Evolutionary conservation across 139 green algal species (phyloP).

Genomic region (Marvania coccoides): DNA sequence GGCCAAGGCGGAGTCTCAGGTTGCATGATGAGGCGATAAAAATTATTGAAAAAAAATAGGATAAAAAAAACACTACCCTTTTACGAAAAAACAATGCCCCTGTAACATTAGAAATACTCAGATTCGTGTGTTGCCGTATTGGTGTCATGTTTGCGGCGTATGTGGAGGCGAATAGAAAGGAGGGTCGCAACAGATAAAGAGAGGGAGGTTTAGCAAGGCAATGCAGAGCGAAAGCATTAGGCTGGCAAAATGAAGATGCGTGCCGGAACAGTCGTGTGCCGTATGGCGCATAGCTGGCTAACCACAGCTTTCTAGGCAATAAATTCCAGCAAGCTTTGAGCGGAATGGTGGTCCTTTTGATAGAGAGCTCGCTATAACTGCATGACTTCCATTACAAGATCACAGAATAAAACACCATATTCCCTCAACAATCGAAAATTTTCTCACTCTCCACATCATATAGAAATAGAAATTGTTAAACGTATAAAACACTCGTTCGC

Average conservation of each 20-base stretch:
- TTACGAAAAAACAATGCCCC: too few relatives aligned
- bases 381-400: not conserved
- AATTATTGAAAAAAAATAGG: constrained; percentile 9
- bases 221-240: too few relatives aligned
- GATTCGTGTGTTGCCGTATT: too few relatives aligned
- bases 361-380: constrained; percentile 1
- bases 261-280: too few relatives aligned
- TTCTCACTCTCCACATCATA: not conserved
- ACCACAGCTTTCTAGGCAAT: too few relatives aligned
- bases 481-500: not conserved
- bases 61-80: constrained; percentile 12
- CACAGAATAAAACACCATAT: not conserved
- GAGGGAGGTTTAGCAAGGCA: too few relatives aligned
- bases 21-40: constrained; percentile 11
- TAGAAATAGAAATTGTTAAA: not conserved
- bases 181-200: too few relatives aligned
- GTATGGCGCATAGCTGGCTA: too few relatives aligned
- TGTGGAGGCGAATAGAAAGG: too few relatives aligned
- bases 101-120: too few relatives aligned
- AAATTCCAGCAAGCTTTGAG: not conserved
- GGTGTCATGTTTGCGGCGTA: too few relatives aligned
- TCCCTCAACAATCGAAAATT: not conserved
- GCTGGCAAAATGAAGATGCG: too few relatives aligned
- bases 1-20: constrained; percentile 53
- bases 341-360: not conserved